phyloP scores from a whole-genome alignment of 371 early-diverging fungal genomes.

The Conidiobolus incongruus region DNA sequence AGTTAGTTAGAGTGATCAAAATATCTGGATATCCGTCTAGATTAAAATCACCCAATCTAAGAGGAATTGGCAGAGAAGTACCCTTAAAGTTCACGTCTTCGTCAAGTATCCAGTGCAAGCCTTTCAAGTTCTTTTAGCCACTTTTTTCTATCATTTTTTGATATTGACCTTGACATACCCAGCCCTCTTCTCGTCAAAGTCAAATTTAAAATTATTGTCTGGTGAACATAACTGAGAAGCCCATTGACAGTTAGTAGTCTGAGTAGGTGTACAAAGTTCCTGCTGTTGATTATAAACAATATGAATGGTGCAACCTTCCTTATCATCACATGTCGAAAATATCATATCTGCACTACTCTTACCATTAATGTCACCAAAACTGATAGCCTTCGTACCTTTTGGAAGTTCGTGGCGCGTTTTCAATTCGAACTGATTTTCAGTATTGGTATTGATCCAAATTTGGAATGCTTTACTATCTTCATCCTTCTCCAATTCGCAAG shows the following conservation, averaged over 20 bases:
- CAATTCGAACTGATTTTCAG: slow-evolving; percentile 28
- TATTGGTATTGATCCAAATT: slow-evolving; percentile 41
- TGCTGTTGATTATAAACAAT: slow-evolving; percentile 66
- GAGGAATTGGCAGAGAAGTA: not conserved
- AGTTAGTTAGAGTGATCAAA: slow-evolving; percentile 21
- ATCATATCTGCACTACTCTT: slow-evolving; percentile 75
- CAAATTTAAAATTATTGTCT: slow-evolving; percentile 45
- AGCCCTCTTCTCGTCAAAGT: slow-evolving; percentile 4
- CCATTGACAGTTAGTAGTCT: slow-evolving; percentile 27
- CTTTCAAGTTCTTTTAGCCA: not conserved
- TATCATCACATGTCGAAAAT: slow-evolving; percentile 32
- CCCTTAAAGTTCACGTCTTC: no score
- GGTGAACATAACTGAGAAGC: slow-evolving; percentile 41
- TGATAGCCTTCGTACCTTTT: slow-evolving; percentile 42
- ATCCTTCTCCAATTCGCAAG: slow-evolving; percentile 22
- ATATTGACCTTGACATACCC: not conserved
- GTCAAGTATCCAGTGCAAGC: no score
- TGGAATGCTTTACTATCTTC: slow-evolving; percentile 25
- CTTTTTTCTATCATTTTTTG: not conserved
- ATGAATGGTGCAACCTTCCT: slow-evolving; percentile 34
- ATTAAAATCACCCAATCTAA: slow-evolving; percentile 53
- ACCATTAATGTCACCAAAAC: slow-evolving; percentile 76
- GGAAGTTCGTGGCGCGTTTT: slow-evolving; percentile 32
- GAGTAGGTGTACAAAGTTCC: slow-evolving; percentile 34
- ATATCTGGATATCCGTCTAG: slow-evolving; percentile 82